These are phyloP conservation scores for Erodium chrysanthum DNA, from an alignment of 441 rosid genomes.

Conservation along the genomic window DNA sequence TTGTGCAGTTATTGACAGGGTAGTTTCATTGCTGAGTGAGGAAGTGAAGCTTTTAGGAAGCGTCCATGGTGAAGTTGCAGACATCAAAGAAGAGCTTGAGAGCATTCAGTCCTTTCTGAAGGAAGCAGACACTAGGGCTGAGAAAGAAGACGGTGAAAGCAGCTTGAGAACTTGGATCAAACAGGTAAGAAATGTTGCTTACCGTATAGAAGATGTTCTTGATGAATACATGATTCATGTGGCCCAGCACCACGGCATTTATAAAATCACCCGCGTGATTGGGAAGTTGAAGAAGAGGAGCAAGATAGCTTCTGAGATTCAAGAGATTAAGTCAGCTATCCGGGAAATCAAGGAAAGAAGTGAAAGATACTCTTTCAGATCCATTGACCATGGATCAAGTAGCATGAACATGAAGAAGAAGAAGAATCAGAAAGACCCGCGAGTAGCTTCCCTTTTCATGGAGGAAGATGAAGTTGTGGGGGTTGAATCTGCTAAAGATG, in stretches of 20 bases:
- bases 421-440: neutral
- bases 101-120: conserved; percentile 11
- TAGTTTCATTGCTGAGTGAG: conserved; percentile 1
- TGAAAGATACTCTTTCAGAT: neutral
- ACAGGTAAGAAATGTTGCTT: conserved; percentile 13
- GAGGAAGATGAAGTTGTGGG: conserved; percentile 27
- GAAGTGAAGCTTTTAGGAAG: conserved; percentile 7
- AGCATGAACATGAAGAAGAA: neutral
- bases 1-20: neutral
- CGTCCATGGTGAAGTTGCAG: neutral
- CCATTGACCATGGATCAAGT: neutral
- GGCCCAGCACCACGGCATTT: too few species aligned
- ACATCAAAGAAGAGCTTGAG: conserved; percentile 1
- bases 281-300: neutral
- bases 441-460: conserved; percentile 17
- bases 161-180: conserved; percentile 8
- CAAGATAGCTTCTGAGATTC: neutral
- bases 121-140: conserved; percentile 8
- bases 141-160: neutral
- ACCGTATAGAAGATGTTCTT: conserved; percentile 3
- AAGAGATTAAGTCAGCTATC: conserved; percentile 6
- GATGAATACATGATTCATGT: neutral
- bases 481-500: conserved; percentile 14
- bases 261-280: neutral
- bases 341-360: neutral